These are phyloP conservation scores for Atalantia buxifolia DNA, from an alignment of 345 rosid genomes.

Conservation along the genomic window DNA sequence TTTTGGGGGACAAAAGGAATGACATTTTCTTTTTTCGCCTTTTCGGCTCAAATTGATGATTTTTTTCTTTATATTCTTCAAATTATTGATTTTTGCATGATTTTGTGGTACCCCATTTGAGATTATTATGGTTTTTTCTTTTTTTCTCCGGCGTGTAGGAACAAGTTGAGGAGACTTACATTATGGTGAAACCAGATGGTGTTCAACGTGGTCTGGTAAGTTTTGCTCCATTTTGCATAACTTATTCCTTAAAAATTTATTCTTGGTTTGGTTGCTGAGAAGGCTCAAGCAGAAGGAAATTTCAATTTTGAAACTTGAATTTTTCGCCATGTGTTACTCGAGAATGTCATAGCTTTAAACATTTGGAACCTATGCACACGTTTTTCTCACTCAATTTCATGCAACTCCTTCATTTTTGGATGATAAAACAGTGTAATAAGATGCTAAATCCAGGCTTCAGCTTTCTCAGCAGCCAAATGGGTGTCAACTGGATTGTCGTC, in stretches of 20 bases:
- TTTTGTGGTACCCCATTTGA: background rate
- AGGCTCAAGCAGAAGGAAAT: background rate
- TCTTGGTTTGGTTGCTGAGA: background rate
- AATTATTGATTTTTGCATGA: background rate
- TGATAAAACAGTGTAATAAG: background rate
- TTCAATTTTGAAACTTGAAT: background rate
- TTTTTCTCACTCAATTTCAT: background rate
- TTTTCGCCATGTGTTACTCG: background rate
- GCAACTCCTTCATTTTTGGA: background rate
- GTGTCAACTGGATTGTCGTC: background rate
- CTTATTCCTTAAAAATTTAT: background rate
- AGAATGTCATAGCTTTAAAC: background rate
- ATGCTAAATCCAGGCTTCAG: background rate
- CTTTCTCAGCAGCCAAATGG: background rate
- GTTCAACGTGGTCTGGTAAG: slow-evolving; percentile 93
- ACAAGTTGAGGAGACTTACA: slow-evolving; percentile 79
- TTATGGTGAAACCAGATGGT: slow-evolving; percentile 95
- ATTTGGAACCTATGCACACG: background rate
- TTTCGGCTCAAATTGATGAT: background rate
- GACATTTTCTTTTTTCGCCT: background rate
- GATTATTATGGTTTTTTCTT: background rate
- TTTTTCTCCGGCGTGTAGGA: slow-evolving; percentile 37
- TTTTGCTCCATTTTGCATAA: background rate
- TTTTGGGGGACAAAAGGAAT: background rate
- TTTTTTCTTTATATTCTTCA: background rate